Evolutionary conservation across 345 rosid species (phyloP), one percentile per base, ranked within the genome.

Genomic region (Heritiera fomes): DNA sequence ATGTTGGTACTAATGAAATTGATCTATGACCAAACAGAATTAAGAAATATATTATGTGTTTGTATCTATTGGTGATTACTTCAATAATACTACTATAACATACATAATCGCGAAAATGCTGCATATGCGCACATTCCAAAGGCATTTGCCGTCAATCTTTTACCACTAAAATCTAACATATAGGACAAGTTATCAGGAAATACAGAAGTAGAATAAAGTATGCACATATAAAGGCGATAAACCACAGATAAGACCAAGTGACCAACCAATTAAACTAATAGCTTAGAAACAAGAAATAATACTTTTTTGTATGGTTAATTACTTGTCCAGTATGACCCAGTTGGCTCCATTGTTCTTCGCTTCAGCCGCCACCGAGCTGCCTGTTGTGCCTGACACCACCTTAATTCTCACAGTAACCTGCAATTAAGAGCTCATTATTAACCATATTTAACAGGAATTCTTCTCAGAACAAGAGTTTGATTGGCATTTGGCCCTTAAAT

Each of bases 261-360:
- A 73, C 83, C 80, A 79, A 76, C 78, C 73, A 66, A 74, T 67
- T 78, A 66, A 78, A 75, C 64, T 64, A 74, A 77, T 74, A 79
- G 83, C 63, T 81, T 59, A 78, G 90, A 87, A 86, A 86, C 71
- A 82, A 86, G 88, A 86, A 88, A 86, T 79, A 91, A 85, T 86
- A 90, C 93, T 64, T 81, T 80, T 82, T 80, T 83, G 49, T 73
- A 78, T 77, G 84, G 74, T 77, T 81, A 87, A 87, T 91, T 91
- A 91, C 96, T 90, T 91, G 92, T 91, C 92, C 93, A 91, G 81
- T 83, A 91, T 76, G 85, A 91, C 90, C 96, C 96, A 91, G 86
- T 83, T 88, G 91, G 92, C 89, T 70, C 87, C 89, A 23, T 79
- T 85, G 77, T 53, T 80, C 81, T 77, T 83, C 78, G 93, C 92